Conservation (phyloP, 371 early-diverging fungal species). For the Blakeslea trispora region DNA sequence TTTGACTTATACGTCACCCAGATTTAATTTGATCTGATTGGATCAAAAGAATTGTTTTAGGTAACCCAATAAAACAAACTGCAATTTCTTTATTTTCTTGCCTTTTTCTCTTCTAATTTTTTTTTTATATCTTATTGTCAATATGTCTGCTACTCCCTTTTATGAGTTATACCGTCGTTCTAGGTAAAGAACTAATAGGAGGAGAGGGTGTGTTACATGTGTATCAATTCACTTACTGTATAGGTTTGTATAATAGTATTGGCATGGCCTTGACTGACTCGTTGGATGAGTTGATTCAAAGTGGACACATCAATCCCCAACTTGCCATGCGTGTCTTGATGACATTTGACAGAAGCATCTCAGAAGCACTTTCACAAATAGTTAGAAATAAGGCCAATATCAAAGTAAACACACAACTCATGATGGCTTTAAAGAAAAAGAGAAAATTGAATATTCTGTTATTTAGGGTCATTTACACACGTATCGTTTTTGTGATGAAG, state of each 20-base stretch:
- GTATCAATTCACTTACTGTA: not conserved
- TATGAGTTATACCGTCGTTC: slow-evolving; percentile 55
- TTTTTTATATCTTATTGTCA: slow-evolving; percentile 3
- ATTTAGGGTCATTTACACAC: slow-evolving; percentile 82
- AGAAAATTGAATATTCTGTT: slow-evolving; percentile 1
- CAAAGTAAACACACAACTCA: slow-evolving; percentile 28
- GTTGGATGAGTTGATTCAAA: slow-evolving; percentile 90
- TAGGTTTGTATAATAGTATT: slow-evolving; percentile 49
- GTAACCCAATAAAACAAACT: slow-evolving; percentile 7
- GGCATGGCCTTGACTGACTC: slow-evolving; percentile 95
- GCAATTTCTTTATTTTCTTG: not conserved
- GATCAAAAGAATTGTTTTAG: slow-evolving; percentile 1
- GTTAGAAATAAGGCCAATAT: slow-evolving; percentile 50
- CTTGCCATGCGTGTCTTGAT: slow-evolving; percentile 90
- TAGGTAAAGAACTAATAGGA: slow-evolving; percentile 33
- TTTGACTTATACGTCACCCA: slow-evolving; percentile 1
- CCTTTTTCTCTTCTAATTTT: not conserved
- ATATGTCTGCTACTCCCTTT: slow-evolving; percentile 43
- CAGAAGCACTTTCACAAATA: slow-evolving; percentile 45
- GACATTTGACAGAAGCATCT: slow-evolving; percentile 67
- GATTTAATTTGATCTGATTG: slow-evolving; percentile 9
- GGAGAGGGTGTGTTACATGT: no score
- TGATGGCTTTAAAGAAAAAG: not conserved
- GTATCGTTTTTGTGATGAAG: slow-evolving; percentile 94
- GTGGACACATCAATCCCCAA: slow-evolving; percentile 92